These are phyloP conservation scores for Chaetomium sp. DNA, from an alignment of 2,329 filamentous ascomycete species.

Conservation along the genomic window DNA sequence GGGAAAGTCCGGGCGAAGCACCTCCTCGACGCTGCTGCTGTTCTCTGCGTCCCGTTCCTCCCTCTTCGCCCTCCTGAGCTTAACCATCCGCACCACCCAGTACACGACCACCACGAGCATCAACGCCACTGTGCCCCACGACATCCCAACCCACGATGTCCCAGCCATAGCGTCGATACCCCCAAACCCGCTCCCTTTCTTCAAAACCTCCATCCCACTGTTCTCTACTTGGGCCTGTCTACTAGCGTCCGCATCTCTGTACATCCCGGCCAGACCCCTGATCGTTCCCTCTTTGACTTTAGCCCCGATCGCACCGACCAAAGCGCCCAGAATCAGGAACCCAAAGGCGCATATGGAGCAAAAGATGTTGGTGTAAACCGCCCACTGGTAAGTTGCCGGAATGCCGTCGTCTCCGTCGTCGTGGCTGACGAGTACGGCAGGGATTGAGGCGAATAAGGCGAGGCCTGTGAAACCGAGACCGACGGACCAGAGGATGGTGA, in stretches of 20 bases:
- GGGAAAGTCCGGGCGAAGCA: no score
- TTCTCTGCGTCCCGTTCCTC: not conserved
- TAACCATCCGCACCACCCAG: conserved; percentile 6
- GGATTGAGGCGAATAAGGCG: conserved; percentile 14
- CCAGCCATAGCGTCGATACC: conserved; percentile 14
- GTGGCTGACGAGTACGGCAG: conserved; percentile 6
- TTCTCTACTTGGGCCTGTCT: no score
- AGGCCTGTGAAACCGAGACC: conserved; percentile 16
- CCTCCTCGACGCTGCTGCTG: no score
- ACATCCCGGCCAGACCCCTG: conserved; percentile 7
- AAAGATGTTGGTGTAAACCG: conserved; percentile 10
- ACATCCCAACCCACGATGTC: conserved; percentile 7
- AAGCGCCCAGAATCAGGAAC: conserved; percentile 8
- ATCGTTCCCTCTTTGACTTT: conserved; percentile 5
- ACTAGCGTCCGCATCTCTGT: not conserved
- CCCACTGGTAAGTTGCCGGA: not conserved
- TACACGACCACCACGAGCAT: conserved; percentile 12
- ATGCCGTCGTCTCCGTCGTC: not conserved
- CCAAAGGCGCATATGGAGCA: not conserved
- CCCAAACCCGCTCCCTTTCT: not conserved
- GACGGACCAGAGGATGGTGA: conserved; percentile 20
- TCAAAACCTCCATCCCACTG: not conserved
- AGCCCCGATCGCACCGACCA: conserved; percentile 10
- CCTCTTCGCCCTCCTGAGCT: not conserved
- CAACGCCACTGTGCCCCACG: conserved; percentile 13